Base-by-base conservation (phyloP, 257 asterid genomes). In the Capsicum pubescens region DNA sequence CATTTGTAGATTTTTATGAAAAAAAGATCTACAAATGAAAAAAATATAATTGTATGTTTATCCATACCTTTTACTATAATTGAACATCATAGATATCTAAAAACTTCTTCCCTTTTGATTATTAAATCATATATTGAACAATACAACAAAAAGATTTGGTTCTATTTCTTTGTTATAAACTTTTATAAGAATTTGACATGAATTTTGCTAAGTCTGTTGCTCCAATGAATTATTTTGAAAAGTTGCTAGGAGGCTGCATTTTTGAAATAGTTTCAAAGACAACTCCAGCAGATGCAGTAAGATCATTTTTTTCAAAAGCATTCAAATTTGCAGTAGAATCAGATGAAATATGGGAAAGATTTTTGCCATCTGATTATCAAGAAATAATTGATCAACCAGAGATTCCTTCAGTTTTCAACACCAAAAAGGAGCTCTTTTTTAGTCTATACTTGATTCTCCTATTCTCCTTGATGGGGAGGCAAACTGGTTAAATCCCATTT, bases 191-290 rank as follows among this genome's bases (percentile, higher is more conserved):
- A 39, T 13, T 46, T 46, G 54, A 68, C 16, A 32, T 16, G 39
- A 52, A 57, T 8, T 79, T 44, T 26, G 79, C 72, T 2, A 0
- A 19, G 26, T 1, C 4, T 0, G 17, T 42, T 17, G 9, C 56
- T n/a, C 57, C 56, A 17, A 44, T 44, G 79, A 44, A 70, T 70
- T 44, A 70, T n/a, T 35, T 77, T n/a, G 56, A 42, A 8, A 71
- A 32, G 7, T 82, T 89, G 32, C 79, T 86, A n/a, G 84, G 79
- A 36, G 86, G 44, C 4, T 79, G 86, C 79, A 78, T 90, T 68
- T 83, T 92, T 15, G 90, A 91, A 14, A 88, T 90, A n/a, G 54
- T 91, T 36, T 91, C 93, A 90, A 92, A 17, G 80, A 90, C 91
- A 4, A 60, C 94, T 0, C 86, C 93, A 12, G 54, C 42, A 76